Conservation (phyloP, 2,329 filamentous ascomycete species). For the Alternaria longipes region DNA sequence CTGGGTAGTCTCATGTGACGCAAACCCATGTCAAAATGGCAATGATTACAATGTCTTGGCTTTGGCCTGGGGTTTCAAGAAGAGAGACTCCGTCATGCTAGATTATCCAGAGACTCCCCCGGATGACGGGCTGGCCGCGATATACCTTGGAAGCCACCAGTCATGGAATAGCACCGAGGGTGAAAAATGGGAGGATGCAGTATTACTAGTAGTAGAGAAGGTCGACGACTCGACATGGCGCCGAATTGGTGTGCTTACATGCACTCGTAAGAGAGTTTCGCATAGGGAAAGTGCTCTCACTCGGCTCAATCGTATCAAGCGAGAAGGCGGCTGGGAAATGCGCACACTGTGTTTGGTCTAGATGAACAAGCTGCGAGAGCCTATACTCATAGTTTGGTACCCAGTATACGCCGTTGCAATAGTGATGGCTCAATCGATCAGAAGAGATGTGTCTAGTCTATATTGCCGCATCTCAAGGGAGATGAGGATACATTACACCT, state of each 20-base stretch:
- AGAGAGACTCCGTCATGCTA: rapidly evolving
- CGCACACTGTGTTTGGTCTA: neutral
- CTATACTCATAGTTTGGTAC: too few relatives aligned
- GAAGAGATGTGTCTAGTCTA: neutral
- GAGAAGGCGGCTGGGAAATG: neutral
- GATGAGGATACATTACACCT: neutral
- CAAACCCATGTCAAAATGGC: too few relatives aligned
- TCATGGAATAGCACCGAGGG: neutral
- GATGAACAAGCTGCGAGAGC: neutral
- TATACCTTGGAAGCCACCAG: neutral
- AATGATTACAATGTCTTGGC: too few relatives aligned
- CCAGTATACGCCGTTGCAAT: too few relatives aligned
- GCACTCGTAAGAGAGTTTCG: neutral
- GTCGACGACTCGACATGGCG: neutral
- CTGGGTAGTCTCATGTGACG: neutral
- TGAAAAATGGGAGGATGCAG: rapidly evolving
- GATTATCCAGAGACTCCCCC: neutral
- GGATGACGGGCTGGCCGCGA: neutral
- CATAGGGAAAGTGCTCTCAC: neutral
- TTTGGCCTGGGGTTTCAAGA: neutral
- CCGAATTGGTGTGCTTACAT: neutral
- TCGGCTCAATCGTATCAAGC: neutral
- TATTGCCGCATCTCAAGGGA: rapidly evolving
- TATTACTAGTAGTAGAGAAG: neutral
- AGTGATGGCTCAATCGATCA: too few relatives aligned